Base-by-base conservation (phyloP, 2,329 filamentous ascomycete species). In the Venturia oleaginea region DNA sequence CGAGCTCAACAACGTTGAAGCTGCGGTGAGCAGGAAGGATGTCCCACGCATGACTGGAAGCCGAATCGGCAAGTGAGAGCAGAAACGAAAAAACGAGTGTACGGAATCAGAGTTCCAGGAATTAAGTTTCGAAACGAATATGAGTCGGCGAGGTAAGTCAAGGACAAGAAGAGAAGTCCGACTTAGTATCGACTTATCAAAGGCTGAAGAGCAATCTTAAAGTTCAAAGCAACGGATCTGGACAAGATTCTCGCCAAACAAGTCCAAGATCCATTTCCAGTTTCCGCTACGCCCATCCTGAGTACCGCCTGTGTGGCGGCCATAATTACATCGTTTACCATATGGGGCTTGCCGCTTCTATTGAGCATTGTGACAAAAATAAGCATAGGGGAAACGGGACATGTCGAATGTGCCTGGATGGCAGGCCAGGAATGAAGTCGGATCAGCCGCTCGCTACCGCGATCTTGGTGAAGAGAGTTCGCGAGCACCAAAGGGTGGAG, bases 21-120 rank as follows among this genome's bases (percentile, higher is more conserved):
- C 42, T 61, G 59, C 59, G 37, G 42, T 37, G 22, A 46, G 37
- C 42, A 46, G 42, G 59, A 40, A 42, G 37, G 59, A 61, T 40
- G 42, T 46, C 59, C 37, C 42, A 22, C 51, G 51, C 51, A 57
- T 57, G 10, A 34, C 34, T 57, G 17, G 1, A 22, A 32, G 15
- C 51, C 15, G 34, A 57, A 57, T 51, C 22, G 46, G 46, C 46
- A 51, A 51, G 22, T 51, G 11, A 24, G n/a, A 32, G n/a, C n/a
- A 34, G 19, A 57, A 17, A n/a, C 34, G 17, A 57, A 34, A 11
- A 30, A 54, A 4, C 34, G 59, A 61, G 7, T 27, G 37, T 32
- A 46, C 13, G 22, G 30, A 30, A 17, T 6, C 42, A 15, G 22
- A 17, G 22, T 13, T 51, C 46, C 22, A 51, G 22, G 46, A 24